Evolutionary conservation across 371 early-diverging fungal species (phyloP), one percentile per base, ranked within the genome.

Genomic region (Lichtheimia hyalospora): DNA sequence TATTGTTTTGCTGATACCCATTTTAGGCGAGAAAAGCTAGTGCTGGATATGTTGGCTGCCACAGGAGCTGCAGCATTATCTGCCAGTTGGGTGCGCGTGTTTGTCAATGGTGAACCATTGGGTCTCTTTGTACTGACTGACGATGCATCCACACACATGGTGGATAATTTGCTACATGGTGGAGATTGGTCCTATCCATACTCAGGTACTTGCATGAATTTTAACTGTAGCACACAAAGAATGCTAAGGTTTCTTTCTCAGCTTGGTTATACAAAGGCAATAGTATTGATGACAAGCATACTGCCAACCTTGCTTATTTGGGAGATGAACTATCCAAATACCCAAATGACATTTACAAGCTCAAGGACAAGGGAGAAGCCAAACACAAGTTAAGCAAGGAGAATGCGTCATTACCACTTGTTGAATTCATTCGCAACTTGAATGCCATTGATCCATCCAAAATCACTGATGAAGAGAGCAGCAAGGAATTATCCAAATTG

Each of bases 41-140:
- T 63, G 39, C 63, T 82, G 46, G 81, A 84, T 54, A 66, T 61
- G 54, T 58, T 84, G 40, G 75, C 68, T 53, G 77, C 84, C 16
- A 61, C 82, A 5, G 84, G 84, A 24, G 82, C 67, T 52, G 78
- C 84, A 28, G 75, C 82, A 6, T 70, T 79, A 20, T 70, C 74
- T 53, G 75, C 75, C 39, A 68, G 65, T 15, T 84, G 70, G 60
- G 82, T 72, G n/a, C 82, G 84, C 62, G 69, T 84, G 15, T 79
- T 66, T 50, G 67, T 82, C 49, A 84, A 84, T 62, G 75, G 73
- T 52, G 69, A 69, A 27, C 66, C 81, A 12, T 76, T 71, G 43
- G 84, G 84, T 51, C 57, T 84, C 1, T 84, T 63, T 57, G 48
- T 81, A 27, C 68, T 84, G 79, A 79, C 76, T 53, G 84, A 84